These are phyloP conservation scores for Omphalotus guepiniiformis DNA, from an alignment of 768 basidiomycete genomes.

Conservation along the genomic window DNA sequence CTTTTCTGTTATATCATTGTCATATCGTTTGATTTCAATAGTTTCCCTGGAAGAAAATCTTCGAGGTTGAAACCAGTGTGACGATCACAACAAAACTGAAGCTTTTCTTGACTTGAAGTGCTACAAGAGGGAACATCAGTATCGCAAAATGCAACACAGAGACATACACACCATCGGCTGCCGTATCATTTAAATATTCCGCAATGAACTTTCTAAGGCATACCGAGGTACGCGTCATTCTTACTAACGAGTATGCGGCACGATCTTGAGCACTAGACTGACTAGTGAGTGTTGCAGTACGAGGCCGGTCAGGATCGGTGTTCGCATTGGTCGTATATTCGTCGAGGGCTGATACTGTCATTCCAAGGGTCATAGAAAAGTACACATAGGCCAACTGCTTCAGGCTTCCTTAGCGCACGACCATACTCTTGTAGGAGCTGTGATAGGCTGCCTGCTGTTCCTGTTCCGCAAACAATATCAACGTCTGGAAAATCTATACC, in stretches of 20 bases:
- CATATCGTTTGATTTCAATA: neutral
- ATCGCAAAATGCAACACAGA: neutral
- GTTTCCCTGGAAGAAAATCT: neutral
- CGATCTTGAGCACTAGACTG: neutral
- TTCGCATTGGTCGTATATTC: neutral
- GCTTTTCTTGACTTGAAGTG: neutral
- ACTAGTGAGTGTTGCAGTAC: neutral
- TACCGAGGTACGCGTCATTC: neutral
- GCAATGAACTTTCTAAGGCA: neutral
- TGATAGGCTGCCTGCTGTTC: neutral
- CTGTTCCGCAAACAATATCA: neutral
- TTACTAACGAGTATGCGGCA: neutral
- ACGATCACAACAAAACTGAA: neutral
- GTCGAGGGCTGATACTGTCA: neutral
- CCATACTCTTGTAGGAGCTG: conserved; percentile 1
- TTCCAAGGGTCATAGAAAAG: conserved; percentile 3
- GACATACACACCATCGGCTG: neutral
- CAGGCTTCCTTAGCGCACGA: neutral
- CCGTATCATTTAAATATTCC: neutral
- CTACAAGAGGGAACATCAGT: too few relatives aligned
- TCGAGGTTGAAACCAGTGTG: conserved; percentile 1
- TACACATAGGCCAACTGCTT: conserved; percentile 1
- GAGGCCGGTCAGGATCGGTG: conserved; percentile 1
- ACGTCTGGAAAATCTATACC: neutral
- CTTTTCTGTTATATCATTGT: neutral